These are phyloP conservation scores for Populus alba DNA, from an alignment of 345 rosid species.

Conservation along the genomic window DNA sequence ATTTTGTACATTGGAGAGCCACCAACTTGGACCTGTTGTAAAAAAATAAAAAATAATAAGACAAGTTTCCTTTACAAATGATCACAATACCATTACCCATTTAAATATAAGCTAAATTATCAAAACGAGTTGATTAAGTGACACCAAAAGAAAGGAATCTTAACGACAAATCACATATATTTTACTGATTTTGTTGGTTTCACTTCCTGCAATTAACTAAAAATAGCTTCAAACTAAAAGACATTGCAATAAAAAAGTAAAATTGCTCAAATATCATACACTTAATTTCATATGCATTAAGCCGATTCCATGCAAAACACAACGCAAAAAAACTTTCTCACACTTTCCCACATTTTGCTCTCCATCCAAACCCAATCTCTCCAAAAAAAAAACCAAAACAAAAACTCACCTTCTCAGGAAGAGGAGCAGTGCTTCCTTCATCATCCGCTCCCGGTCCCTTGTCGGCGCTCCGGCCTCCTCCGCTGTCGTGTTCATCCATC, in stretches of 20 bases:
- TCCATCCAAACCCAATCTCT: not conserved
- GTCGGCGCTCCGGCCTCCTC: constrained; percentile 66
- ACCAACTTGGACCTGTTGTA: constrained; percentile 74
- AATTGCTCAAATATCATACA: not conserved
- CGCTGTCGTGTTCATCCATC: constrained; percentile 76
- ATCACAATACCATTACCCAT: not conserved
- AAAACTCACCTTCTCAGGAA: constrained; percentile 71
- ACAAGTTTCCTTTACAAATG: not conserved
- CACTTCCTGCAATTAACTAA: not conserved
- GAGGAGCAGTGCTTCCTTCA: constrained; percentile 81
- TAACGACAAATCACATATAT: not conserved
- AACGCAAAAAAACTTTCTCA: not conserved
- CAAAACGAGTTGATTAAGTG: not conserved
- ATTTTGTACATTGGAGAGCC: constrained; percentile 75
- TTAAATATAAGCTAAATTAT: not conserved
- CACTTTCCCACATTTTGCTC: not conserved
- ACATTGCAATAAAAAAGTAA: not conserved
- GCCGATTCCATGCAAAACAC: not conserved
- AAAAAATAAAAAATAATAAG: constrained; percentile 7
- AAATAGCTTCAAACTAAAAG: not conserved
- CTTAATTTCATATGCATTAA: not conserved
- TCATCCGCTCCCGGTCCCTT: constrained; percentile 66
- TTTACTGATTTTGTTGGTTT: not conserved
- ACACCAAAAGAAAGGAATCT: too few species aligned
- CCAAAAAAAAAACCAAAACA: not conserved